These are phyloP conservation scores for Scheffersomyces coipomensis DNA, from an alignment of 805 yeast species.

Conservation along the genomic window DNA sequence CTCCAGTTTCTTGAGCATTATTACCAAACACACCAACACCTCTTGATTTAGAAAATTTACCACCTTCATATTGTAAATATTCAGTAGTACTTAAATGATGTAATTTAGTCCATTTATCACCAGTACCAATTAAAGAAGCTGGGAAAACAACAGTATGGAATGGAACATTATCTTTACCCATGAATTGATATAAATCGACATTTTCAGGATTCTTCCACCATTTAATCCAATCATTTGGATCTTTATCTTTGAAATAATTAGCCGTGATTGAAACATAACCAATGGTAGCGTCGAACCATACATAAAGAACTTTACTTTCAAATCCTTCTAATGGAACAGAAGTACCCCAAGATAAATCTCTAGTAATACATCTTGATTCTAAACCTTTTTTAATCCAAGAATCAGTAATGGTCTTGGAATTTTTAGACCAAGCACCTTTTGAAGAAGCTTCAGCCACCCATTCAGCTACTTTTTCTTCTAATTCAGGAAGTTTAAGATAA, in stretches of 20 bases:
- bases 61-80: conserved; percentile 95
- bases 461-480: conserved; percentile 68
- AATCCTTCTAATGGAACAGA: conserved; percentile 91
- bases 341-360: conserved; percentile 98
- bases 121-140: conserved; percentile 83
- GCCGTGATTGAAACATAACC: conserved; percentile 98
- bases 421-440: conserved; percentile 88
- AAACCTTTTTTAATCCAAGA: conserved; percentile 95
- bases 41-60: conserved; percentile 97
- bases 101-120: conserved; percentile 84
- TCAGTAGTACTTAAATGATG: conserved; percentile 93
- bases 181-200: conserved; percentile 88
- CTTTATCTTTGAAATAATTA: conserved; percentile 53
- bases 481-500: conserved; percentile 77
- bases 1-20: conserved; percentile 90
- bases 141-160: conserved; percentile 99
- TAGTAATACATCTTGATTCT: conserved; percentile 91
- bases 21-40: conserved; percentile 98
- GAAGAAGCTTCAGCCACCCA: conserved; percentile 72
- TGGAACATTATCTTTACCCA: conserved; percentile 99
- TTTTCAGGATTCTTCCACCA: conserved; percentile 97
- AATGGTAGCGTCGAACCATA: conserved; percentile 98
- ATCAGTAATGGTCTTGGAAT: conserved; percentile 82
- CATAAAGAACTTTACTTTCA: conserved; percentile 89
- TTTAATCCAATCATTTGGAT: conserved; percentile 58